Evolutionary conservation across 495 filamentous ascomycete genomes (phyloP).

Genomic region (Talaromyces borbonicus): DNA sequence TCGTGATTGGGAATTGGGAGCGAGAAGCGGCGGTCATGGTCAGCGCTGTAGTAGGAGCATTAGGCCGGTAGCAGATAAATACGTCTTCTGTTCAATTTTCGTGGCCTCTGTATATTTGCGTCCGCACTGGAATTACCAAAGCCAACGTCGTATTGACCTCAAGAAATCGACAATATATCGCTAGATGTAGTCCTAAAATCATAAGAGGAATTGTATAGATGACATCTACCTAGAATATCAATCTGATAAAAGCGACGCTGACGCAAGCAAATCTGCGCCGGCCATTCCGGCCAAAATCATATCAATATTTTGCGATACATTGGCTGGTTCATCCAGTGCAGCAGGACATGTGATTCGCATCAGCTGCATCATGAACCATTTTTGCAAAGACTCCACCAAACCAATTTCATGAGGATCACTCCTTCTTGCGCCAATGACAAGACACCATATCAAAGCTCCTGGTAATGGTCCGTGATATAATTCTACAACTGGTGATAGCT

Average conservation of each 20-base stretch:
- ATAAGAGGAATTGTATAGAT: too few relatives aligned
- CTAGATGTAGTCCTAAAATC: too few relatives aligned
- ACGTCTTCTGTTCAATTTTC: not conserved
- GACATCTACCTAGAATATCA: too few relatives aligned
- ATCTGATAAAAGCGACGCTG: not conserved
- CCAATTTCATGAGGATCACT: not conserved
- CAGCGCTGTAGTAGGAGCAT: slow-evolving; percentile 51
- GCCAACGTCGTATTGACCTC: too few relatives aligned
- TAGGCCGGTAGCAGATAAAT: slow-evolving; percentile 33
- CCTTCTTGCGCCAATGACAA: slow-evolving; percentile 12
- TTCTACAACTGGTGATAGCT: slow-evolving; percentile 5
- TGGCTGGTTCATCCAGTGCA: not conserved
- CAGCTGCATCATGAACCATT: slow-evolving; percentile 15
- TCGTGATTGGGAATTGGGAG: slow-evolving; percentile 57
- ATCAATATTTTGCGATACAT: slow-evolving; percentile 6
- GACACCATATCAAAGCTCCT: slow-evolving; percentile 17
- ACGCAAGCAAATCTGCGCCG: not conserved
- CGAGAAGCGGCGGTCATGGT: slow-evolving; percentile 95
- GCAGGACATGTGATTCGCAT: slow-evolving; percentile 8
- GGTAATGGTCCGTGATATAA: slow-evolving; percentile 6
- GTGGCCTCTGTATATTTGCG: not conserved
- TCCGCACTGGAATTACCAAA: too few relatives aligned
- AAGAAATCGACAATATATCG: too few relatives aligned
- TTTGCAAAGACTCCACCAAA: not conserved
- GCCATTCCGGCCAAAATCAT: slow-evolving; percentile 3